A percentile compares a stretch with the other conserved stretches of the same genome.
Evolutionary conservation across 108 stramenopile genomes (phyloP).

Genomic region (Nitzschia inconspicua): DNA sequence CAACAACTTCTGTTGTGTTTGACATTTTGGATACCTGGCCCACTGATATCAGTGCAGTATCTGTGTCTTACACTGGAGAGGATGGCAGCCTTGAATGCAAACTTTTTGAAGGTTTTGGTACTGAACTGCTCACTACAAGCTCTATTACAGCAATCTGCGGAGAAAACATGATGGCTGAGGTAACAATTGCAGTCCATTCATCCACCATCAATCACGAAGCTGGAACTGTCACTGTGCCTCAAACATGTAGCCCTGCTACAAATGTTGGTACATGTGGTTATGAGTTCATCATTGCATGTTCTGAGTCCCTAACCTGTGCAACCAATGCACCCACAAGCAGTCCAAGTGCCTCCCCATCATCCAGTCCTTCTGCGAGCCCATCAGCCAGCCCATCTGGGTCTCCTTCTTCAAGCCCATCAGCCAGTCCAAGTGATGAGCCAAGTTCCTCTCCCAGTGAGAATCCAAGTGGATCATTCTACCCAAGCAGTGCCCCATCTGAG

Average conservation of each 20-base stretch:
- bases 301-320: too few species aligned
- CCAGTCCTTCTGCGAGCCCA: not conserved
- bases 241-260: too few species aligned
- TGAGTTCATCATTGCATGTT: too few species aligned
- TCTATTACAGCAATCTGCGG: too few species aligned
- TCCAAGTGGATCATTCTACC: not conserved
- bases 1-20: not conserved
- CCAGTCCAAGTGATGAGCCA: constrained; percentile 12
- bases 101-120: not conserved
- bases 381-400: not conserved
- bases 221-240: not conserved
- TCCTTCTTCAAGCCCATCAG: constrained; percentile 5
- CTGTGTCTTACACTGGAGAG: not conserved
- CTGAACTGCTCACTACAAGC: too few species aligned
- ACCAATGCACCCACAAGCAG: too few species aligned
- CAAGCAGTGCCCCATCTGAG: constrained; percentile 16
- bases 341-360: not conserved
- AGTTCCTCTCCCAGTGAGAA: not conserved
- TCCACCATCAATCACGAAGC: not conserved
- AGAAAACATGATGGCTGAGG: not conserved
- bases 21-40: not conserved
- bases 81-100: not conserved
- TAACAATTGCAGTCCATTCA: not conserved
- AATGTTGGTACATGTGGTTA: too few species aligned
- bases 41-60: not conserved